Conservation (phyloP, 2,329 filamentous ascomycete species). For the Podosphaera xanthii region DNA sequence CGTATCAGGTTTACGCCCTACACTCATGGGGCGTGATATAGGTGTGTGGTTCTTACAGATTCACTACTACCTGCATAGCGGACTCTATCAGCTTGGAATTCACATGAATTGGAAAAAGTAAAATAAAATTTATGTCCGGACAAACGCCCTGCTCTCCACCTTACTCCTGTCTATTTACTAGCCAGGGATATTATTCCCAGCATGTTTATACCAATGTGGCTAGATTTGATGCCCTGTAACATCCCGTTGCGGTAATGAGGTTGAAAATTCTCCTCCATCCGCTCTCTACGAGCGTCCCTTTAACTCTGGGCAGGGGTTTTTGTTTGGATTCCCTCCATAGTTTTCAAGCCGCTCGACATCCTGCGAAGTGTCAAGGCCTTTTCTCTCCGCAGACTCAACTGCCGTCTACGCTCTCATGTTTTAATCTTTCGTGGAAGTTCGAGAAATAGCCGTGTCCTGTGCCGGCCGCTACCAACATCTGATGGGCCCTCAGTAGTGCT, state of each 20-base stretch:
- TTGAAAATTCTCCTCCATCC: background rate
- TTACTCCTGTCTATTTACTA: too few species aligned
- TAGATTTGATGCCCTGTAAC: too few species aligned
- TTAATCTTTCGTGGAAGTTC: background rate
- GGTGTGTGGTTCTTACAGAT: too few species aligned
- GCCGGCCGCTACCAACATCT: background rate
- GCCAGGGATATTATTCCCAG: too few species aligned
- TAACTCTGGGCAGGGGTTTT: background rate
- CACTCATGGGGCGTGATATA: too few species aligned
- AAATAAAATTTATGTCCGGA: too few species aligned
- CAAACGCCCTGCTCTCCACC: too few species aligned
- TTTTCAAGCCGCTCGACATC: background rate
- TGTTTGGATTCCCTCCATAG: background rate
- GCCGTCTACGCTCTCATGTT: background rate
- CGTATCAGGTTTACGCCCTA: too few species aligned
- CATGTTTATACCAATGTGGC: too few species aligned
- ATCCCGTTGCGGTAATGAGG: background rate
- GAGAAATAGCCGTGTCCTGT: background rate
- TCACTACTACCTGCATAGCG: too few species aligned
- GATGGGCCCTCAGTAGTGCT: background rate
- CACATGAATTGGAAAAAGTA: too few species aligned
- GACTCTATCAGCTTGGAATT: too few species aligned
- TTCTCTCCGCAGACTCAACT: background rate
- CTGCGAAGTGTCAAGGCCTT: background rate
- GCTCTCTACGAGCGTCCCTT: background rate